A percentile compares a stretch with the other conserved stretches of the same genome.
Evolutionary conservation across 768 basidiomycete genomes (phyloP).

Genomic region (Tricholoma terreum): DNA sequence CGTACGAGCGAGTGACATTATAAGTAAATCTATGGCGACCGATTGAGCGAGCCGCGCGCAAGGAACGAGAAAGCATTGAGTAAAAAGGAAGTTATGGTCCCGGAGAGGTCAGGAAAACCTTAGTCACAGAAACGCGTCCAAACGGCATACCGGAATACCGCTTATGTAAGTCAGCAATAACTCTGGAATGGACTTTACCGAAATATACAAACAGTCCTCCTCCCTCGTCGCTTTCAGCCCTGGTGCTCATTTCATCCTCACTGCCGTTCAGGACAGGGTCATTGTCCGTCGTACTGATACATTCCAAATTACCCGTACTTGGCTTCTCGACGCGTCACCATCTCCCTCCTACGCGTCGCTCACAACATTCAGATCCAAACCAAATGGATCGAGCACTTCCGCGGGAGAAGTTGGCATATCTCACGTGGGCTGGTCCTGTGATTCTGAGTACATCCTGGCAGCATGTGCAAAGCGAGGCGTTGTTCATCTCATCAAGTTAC

Average conservation of each 20-base stretch:
- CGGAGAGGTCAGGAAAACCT: neutral
- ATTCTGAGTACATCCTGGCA: constrained; percentile 83
- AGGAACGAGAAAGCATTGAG: constrained; percentile 62
- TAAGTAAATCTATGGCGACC: constrained; percentile 38
- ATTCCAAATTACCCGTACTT: constrained; percentile 79
- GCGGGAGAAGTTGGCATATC: constrained; percentile 51
- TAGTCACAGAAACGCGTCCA: neutral
- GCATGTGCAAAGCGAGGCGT: constrained; percentile 69
- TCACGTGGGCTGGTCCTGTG: constrained; percentile 81
- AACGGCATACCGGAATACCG: neutral
- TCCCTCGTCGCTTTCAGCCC: constrained; percentile 81
- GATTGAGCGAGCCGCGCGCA: constrained; percentile 49
- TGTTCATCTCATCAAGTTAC: constrained; percentile 75
- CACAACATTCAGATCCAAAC: constrained; percentile 33
- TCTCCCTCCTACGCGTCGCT: constrained; percentile 49
- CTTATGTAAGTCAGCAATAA: too few species aligned
- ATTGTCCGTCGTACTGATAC: constrained; percentile 83
- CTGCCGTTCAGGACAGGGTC: constrained; percentile 72
- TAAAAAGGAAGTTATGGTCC: too few species aligned
- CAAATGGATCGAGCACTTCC: constrained; percentile 17
- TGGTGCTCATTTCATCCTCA: constrained; percentile 83
- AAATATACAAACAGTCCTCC: constrained; percentile 73
- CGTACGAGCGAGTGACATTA: constrained; percentile 40
- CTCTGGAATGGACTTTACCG: constrained; percentile 83
- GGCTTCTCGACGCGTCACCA: constrained; percentile 58